Evolutionary conservation across 768 basidiomycete genomes (phyloP), one percentile per base, ranked within the genome.

Genomic region (Kwoniella pini): DNA sequence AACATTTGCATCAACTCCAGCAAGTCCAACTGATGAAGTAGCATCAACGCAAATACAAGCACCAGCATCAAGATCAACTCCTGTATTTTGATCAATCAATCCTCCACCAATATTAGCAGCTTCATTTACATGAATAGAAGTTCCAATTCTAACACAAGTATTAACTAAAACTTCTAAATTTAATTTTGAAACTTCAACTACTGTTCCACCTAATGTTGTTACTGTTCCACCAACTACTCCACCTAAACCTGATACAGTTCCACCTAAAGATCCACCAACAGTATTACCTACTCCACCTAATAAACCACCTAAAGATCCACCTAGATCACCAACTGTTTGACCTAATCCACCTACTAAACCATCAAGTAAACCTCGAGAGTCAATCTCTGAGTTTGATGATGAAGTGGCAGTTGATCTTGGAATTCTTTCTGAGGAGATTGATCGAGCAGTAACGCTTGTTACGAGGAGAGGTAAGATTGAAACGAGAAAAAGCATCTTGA

Each of bases 1-100:
- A 1, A 62, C 54, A 30, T 53, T 46, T n/a, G 60, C 53, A 42
- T 28, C 15, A 7, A 55, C 54, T 17, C 54, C 60, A 31, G 40
- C 31, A 1, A 61, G 26, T 0, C 52, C 27, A 2, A 45, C 59
- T 3, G 44, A 43, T 11, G 60, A 28, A 21, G 54, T 46, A 19
- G 60, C 60, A 44, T 62, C 60, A 2, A 62, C 60, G 44, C 60
- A 62, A 10, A 62, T 40, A 51, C 60, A 62, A 17, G 60, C 54
- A 11, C 60, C 60, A 30, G 60, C 60, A 19, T 36, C 54, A 13
- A 62, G 28, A 13, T 44, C 50, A 2, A 62, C 46, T 1, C 51
- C 59, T 24, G 30, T 48, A 26, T 12, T 27, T 9, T 54, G 44
- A 26, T 22, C 22, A 2, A 55, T 48, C n/a, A 51, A 40, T 3